phyloP scores from a whole-genome alignment of 257 asterid species.

The Solanum verrucosum region DNA sequence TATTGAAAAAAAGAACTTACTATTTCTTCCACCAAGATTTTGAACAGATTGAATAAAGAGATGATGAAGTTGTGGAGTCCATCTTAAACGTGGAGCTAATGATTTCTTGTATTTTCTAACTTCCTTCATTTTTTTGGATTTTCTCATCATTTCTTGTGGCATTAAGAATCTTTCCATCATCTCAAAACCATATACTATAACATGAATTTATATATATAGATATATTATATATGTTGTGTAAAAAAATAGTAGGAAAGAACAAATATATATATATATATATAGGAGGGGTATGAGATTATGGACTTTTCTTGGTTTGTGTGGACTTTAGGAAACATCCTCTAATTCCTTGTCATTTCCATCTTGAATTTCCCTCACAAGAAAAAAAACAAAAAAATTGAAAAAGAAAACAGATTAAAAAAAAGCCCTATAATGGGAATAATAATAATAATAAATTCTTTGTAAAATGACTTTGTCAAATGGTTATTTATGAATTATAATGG shows the following conservation, averaged over 20 bases:
- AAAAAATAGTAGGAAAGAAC: neutral
- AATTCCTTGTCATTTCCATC: neutral
- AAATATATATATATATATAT: too few species aligned
- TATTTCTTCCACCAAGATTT: constrained; percentile 24
- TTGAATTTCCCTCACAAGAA: neutral
- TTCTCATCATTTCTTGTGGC: neutral
- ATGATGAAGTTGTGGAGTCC: constrained; percentile 29
- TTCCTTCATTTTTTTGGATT: neutral
- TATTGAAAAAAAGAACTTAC: constrained; percentile 8
- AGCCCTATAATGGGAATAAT: neutral
- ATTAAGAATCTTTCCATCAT: neutral
- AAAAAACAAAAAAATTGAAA: neutral
- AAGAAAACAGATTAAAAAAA: neutral
- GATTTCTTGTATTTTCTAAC: constrained; percentile 23
- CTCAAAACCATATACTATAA: neutral
- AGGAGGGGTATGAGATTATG: neutral
- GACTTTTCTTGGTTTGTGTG: constrained; percentile 7
- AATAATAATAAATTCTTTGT: neutral
- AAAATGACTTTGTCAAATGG: neutral
- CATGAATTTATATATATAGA: neutral
- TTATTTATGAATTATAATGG: neutral
- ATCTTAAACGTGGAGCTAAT: constrained; percentile 17
- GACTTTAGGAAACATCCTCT: constrained; percentile 1
- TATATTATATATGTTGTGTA: neutral
- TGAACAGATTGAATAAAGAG: constrained; percentile 22